Conservation (phyloP, 306 rosid species). For the Fragaria vesca region DNA sequence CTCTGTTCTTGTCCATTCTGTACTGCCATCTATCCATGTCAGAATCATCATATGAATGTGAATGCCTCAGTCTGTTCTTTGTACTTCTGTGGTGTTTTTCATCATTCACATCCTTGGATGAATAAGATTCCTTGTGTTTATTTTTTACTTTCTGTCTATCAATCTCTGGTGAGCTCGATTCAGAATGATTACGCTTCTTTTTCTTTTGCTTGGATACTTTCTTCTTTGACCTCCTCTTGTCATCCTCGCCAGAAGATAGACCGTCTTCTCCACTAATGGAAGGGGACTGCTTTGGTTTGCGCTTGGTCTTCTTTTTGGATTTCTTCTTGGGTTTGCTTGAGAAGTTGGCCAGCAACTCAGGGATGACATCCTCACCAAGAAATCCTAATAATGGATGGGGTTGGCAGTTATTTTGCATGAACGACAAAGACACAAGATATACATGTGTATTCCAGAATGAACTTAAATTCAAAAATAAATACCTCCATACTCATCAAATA, state of each 20-base stretch:
- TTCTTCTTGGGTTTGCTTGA: slow-evolving; percentile 67
- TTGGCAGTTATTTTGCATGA: slow-evolving; percentile 15
- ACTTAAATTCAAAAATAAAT: slow-evolving; percentile 22
- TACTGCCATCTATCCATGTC: slow-evolving; percentile 16
- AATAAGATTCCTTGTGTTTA: slow-evolving; percentile 28
- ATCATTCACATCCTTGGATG: slow-evolving; percentile 24
- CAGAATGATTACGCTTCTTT: slow-evolving; percentile 41
- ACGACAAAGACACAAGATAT: neutral
- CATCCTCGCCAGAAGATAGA: slow-evolving; percentile 40
- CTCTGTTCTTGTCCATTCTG: slow-evolving; percentile 28
- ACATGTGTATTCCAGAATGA: slow-evolving; percentile 1
- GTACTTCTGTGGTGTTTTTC: slow-evolving; percentile 29
- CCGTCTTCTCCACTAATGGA: slow-evolving; percentile 31
- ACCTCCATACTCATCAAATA: slow-evolving; percentile 99
- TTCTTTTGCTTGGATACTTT: slow-evolving; percentile 39
- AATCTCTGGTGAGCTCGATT: slow-evolving; percentile 55
- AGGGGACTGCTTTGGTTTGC: slow-evolving; percentile 34
- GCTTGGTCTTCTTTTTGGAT: slow-evolving; percentile 52
- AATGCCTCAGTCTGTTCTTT: slow-evolving; percentile 7
- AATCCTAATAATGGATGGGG: slow-evolving; percentile 54
- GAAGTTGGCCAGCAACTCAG: slow-evolving; percentile 63
- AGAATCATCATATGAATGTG: slow-evolving; percentile 19
- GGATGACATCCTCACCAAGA: slow-evolving; percentile 61
- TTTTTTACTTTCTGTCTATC: slow-evolving; percentile 36
- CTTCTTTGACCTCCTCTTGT: slow-evolving; percentile 41